Percentiles rank a stretch among this genome's conserved stretches.
Evolutionary conservation across 2,329 filamentous ascomycete species (phyloP).

Genomic region (Cladophialophora bantiana): DNA sequence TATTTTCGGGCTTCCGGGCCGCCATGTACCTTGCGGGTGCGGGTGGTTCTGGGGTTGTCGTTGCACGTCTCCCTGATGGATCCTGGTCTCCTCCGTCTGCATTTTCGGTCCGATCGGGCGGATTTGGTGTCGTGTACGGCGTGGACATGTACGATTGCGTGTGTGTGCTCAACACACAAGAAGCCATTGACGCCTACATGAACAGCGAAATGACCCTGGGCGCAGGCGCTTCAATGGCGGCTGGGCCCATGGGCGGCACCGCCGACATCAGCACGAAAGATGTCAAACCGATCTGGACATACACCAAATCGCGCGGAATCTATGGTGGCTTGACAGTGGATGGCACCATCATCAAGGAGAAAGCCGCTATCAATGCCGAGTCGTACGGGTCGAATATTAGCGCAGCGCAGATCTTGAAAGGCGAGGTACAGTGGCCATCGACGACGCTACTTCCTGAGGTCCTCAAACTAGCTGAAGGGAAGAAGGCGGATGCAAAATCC

Average conservation of each 20-base stretch:
- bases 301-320: constrained; percentile 29
- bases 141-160: constrained; percentile 33
- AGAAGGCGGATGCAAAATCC: constrained; percentile 11
- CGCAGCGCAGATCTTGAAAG: constrained; percentile 22
- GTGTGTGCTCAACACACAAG: constrained; percentile 34
- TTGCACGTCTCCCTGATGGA: constrained; percentile 33
- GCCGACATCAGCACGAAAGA: constrained; percentile 23
- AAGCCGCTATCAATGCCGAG: constrained; percentile 20
- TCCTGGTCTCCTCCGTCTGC: constrained; percentile 30
- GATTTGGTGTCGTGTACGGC: constrained; percentile 26
- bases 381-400: constrained; percentile 25
- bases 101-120: constrained; percentile 25
- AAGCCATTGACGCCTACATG: constrained; percentile 24
- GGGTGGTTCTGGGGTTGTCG: constrained; percentile 28
- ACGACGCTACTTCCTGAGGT: constrained; percentile 18
- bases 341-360: constrained; percentile 27
- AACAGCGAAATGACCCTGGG: constrained; percentile 23
- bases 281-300: constrained; percentile 31
- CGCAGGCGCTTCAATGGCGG: constrained; percentile 21
- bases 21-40: constrained; percentile 34
- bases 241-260: constrained; percentile 28
- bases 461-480: constrained; percentile 12
- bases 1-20: constrained; percentile 30
- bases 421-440: constrained; percentile 17
- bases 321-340: constrained; percentile 33